Conservation (phyloP, 345 rosid genomes). For the Ceriops tagal region DNA sequence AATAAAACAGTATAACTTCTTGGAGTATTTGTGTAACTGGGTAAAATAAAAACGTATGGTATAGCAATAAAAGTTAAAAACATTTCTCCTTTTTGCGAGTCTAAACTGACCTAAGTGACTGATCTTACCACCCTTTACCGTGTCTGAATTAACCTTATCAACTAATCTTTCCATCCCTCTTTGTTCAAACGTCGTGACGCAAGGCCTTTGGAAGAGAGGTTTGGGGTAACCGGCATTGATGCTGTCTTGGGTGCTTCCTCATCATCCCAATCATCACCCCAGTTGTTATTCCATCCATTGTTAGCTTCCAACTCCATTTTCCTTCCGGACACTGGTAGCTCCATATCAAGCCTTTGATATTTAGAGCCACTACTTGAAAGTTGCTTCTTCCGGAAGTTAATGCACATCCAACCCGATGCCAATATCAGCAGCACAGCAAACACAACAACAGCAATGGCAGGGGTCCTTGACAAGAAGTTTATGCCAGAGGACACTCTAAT, state of each 20-base stretch:
- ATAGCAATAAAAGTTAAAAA: too few species aligned
- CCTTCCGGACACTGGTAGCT: slow-evolving; percentile 42
- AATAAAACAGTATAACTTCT: too few species aligned
- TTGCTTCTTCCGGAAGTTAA: slow-evolving; percentile 36
- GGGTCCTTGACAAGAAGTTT: slow-evolving; percentile 32
- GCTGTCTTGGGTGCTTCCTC: slow-evolving; percentile 73
- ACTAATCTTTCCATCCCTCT: slow-evolving; percentile 85
- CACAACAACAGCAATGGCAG: slow-evolving; percentile 28
- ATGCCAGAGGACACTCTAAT: slow-evolving; percentile 26
- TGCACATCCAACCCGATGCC: slow-evolving; percentile 43
- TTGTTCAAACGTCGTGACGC: slow-evolving; percentile 65
- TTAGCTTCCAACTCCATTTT: slow-evolving; percentile 31
- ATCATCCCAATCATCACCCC: slow-evolving; percentile 81
- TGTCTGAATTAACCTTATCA: too few species aligned
- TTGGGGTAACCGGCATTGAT: slow-evolving; percentile 57
- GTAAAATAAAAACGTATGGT: too few species aligned
- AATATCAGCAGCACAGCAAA: slow-evolving; percentile 39
- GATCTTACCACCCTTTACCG: too few species aligned
- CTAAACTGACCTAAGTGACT: too few species aligned
- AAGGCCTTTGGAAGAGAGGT: slow-evolving; percentile 66
- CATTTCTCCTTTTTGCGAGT: too few species aligned
- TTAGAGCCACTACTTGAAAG: slow-evolving; percentile 24
- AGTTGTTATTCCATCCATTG: slow-evolving; percentile 73
- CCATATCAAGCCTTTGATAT: slow-evolving; percentile 65
- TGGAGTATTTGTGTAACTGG: too few species aligned